phyloP scores from a whole-genome alignment of 2,329 filamentous ascomycete genomes.

The Samsoniella hepiali region DNA sequence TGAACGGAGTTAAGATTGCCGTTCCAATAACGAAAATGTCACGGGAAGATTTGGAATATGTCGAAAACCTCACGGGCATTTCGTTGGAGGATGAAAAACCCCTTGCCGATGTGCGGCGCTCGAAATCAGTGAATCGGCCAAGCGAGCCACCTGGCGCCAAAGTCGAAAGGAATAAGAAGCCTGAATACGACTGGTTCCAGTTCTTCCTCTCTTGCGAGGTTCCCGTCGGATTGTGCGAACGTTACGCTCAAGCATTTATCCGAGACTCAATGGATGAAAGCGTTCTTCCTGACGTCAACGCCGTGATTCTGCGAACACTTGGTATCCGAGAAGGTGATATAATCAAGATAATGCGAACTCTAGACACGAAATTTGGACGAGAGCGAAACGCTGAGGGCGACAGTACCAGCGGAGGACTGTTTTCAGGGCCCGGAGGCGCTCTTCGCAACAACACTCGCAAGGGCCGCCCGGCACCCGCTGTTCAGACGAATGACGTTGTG shows the following conservation, averaged over 20 bases:
- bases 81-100: conserved; percentile 95
- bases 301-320: conserved; percentile 75
- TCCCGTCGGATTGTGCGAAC: conserved; percentile 86
- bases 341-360: conserved; percentile 84
- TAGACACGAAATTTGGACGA: conserved; percentile 78
- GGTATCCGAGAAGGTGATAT: conserved; percentile 97
- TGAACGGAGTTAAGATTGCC: conserved; percentile 97
- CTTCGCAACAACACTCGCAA: conserved; percentile 94
- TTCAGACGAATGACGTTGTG: conserved; percentile 80
- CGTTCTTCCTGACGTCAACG: conserved; percentile 83
- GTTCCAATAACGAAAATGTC: conserved; percentile 97
- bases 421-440: conserved; percentile 87
- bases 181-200: conserved; percentile 97
- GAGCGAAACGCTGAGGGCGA: conserved; percentile 53
- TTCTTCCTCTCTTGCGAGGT: conserved; percentile 95
- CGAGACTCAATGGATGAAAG: conserved; percentile 96
- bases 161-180: conserved; percentile 58
- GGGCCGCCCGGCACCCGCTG: conserved; percentile 80
- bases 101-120: conserved; percentile 74
- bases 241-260: conserved; percentile 85
- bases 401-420: conserved; percentile 64
- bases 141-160: conserved; percentile 52
- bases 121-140: conserved; percentile 34
- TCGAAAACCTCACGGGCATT: conserved; percentile 81
- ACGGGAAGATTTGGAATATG: conserved; percentile 88